Evolutionary conservation across 208 protist genomes (phyloP), one percentile per base, ranked within the genome.

Genomic region (Angomonas desouzai): DNA sequence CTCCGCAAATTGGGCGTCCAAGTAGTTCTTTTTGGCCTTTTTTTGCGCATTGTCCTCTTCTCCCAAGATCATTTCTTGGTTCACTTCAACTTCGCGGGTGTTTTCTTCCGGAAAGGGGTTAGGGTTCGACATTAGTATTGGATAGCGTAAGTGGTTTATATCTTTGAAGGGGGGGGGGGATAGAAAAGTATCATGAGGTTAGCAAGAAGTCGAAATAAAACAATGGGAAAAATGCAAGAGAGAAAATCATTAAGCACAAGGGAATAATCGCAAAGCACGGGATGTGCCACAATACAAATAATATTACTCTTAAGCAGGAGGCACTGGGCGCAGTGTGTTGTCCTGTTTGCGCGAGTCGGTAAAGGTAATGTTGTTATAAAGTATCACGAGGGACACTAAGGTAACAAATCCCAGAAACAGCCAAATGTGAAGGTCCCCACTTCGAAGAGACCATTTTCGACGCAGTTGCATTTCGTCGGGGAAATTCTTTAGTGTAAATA

Each of bases 371-470:
- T 62, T 62, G 23, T 62, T 1, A 7, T 49, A 62, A 25, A 62
- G 25, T 10, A 62, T 62, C 3, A 62, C 22, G 11, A 62, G 30
- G 9, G 38, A 49, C 4, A 53, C 27, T 9, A 62, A 22, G 20
- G 38, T 43, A 29, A 62, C 20, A 23, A 62, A 62, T 36, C 23
- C n/a, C 11, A 62, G 16, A 49, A 62, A 49, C 20, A 34, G 2
- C 58, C 58, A 62, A 45, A 62, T 62, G 29, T 48, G 25, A 6
- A 48, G 13, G 27, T 62, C 58, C 1, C 58, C 58, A 25, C 58
- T 62, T 3, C 43, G 29, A 22, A 47, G 25, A 20, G 33, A 45
- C 56, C 56, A 61, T 27, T 6, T 27, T 2, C 56, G 56, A 23
- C 56, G 56, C 45, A 51, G 20, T 9, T 13, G 45, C 20, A 23